Evolutionary conservation across 2,329 filamentous ascomycete species (phyloP).

Genomic region (Apiospora sp.): DNA sequence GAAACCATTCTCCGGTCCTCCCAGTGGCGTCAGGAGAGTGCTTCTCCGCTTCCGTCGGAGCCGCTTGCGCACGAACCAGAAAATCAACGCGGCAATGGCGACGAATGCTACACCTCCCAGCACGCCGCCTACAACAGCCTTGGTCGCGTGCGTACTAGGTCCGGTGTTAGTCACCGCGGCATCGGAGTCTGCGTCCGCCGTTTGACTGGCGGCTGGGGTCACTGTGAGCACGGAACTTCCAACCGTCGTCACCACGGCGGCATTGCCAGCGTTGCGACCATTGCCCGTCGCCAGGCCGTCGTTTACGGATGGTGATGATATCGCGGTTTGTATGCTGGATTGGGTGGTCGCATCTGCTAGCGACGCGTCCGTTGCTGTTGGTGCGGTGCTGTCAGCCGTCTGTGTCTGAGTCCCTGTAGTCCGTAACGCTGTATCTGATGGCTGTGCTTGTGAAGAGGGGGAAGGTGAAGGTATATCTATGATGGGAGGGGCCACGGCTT

Average conservation of each 20-base stretch:
- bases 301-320: neutral
- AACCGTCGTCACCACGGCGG: constrained; percentile 26
- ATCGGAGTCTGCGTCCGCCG: constrained; percentile 11
- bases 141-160: constrained; percentile 44
- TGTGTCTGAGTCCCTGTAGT: constrained; percentile 20
- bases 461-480: constrained; percentile 17
- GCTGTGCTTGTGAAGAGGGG: constrained; percentile 23
- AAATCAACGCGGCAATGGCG: constrained; percentile 54
- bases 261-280: constrained; percentile 25
- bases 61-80: constrained; percentile 60
- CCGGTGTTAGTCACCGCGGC: constrained; percentile 37
- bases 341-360: neutral
- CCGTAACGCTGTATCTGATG: constrained; percentile 30
- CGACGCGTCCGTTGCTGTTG: constrained; percentile 17
- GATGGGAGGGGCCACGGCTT: constrained; percentile 12
- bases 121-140: constrained; percentile 59
- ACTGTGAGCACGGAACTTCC: constrained; percentile 23
- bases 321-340: neutral
- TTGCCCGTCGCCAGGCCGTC: neutral
- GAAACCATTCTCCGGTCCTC: constrained; percentile 28
- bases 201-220: constrained; percentile 23
- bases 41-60: constrained; percentile 52
- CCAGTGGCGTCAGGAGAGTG: constrained; percentile 57
- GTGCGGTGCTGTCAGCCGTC: constrained; percentile 23
- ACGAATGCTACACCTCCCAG: constrained; percentile 57